Evolutionary conservation across 352 stramenopile genomes (phyloP).

Genomic region (Phytophthora melonis): DNA sequence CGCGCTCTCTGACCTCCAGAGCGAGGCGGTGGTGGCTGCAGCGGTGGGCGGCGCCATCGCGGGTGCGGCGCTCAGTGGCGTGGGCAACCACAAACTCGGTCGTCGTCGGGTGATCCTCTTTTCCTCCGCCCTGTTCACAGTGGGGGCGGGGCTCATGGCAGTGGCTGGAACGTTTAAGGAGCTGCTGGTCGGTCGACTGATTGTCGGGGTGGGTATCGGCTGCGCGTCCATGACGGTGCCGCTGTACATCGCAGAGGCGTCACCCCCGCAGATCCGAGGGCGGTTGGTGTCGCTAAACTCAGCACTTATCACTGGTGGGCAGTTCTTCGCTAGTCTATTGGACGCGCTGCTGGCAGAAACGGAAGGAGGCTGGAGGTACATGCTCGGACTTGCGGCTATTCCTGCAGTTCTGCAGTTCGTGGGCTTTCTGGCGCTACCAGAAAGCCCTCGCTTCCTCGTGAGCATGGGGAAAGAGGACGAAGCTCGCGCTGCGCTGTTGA

Average conservation of each 20-base stretch:
- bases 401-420: slow-evolving; percentile 73
- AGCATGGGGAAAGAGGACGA: slow-evolving; percentile 51
- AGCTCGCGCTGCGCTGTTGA: slow-evolving; percentile 53
- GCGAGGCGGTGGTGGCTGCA: slow-evolving; percentile 75
- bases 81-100: slow-evolving; percentile 67
- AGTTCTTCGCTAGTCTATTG: slow-evolving; percentile 84
- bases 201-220: slow-evolving; percentile 74
- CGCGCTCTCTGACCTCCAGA: slow-evolving; percentile 62
- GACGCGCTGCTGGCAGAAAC: slow-evolving; percentile 62
- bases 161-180: slow-evolving; percentile 53
- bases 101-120: slow-evolving; percentile 69
- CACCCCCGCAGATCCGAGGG: slow-evolving; percentile 67
- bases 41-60: slow-evolving; percentile 78
- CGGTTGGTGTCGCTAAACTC: slow-evolving; percentile 82
- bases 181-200: slow-evolving; percentile 64
- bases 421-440: slow-evolving; percentile 71
- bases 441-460: slow-evolving; percentile 73
- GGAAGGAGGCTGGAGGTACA: slow-evolving; percentile 77
- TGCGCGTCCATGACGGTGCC: slow-evolving; percentile 82
- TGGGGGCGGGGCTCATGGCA: slow-evolving; percentile 71
- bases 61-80: slow-evolving; percentile 64
- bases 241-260: slow-evolving; percentile 84
- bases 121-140: slow-evolving; percentile 71
- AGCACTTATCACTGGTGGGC: slow-evolving; percentile 73
- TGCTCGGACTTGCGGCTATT: slow-evolving; percentile 79